Evolutionary conservation across 164 flowering plant species (phyloP).

Genomic region (Buxus sempervirens): DNA sequence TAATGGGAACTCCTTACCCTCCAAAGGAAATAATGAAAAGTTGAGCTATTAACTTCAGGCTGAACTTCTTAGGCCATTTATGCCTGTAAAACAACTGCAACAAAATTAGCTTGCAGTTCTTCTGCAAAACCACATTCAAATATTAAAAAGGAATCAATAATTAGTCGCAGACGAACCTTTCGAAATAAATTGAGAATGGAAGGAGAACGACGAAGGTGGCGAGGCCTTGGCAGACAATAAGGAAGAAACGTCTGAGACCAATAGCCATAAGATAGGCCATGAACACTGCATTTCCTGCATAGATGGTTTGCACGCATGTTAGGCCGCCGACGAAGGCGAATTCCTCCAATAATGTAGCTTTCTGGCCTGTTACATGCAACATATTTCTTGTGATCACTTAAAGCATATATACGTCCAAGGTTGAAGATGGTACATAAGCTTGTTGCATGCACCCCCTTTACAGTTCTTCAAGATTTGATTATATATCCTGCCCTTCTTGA

Average conservation of each 20-base stretch:
- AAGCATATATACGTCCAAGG: neutral
- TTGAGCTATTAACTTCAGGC: slow-evolving; percentile 43
- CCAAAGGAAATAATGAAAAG: slow-evolving; percentile 52
- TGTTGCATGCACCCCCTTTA: neutral
- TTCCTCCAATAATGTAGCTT: slow-evolving; percentile 29
- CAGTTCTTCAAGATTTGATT: no score
- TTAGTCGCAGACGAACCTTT: slow-evolving; percentile 34
- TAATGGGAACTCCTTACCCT: slow-evolving; percentile 44
- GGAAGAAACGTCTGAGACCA: slow-evolving; percentile 38
- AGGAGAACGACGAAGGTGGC: slow-evolving; percentile 54
- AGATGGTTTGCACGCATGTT: slow-evolving; percentile 38
- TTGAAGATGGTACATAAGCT: no score
- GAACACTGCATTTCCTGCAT: slow-evolving; percentile 46
- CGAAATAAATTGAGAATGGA: slow-evolving; percentile 42
- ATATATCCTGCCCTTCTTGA: no score
- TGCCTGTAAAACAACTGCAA: slow-evolving; percentile 37
- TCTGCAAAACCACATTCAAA: neutral
- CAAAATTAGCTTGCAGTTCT: neutral
- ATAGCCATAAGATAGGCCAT: slow-evolving; percentile 47
- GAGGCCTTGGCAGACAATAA: slow-evolving; percentile 39
- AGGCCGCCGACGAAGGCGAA: slow-evolving; percentile 38
- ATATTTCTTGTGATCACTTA: no score
- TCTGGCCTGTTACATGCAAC: neutral
- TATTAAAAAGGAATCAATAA: neutral
- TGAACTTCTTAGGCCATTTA: slow-evolving; percentile 56